These are phyloP conservation scores for Salix suchowensis DNA, from an alignment of 345 rosid genomes.

Conservation along the genomic window DNA sequence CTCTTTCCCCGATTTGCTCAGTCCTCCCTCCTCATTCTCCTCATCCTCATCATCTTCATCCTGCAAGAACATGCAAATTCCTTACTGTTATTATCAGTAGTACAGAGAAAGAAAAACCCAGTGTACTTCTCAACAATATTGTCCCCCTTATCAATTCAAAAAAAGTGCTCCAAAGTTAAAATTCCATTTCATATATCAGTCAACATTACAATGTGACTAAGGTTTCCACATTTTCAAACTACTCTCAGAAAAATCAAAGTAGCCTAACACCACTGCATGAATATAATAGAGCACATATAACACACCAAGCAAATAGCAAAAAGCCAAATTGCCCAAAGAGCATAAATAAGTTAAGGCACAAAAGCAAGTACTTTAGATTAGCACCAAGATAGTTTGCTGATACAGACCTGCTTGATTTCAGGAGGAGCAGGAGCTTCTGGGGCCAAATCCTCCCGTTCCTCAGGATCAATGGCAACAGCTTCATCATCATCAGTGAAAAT, in stretches of 20 bases:
- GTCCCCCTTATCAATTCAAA: neutral
- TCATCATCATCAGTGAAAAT: slow-evolving; percentile 98
- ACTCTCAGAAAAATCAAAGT: neutral
- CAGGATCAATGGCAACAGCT: slow-evolving; percentile 86
- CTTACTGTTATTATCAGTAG: neutral
- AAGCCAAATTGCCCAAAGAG: neutral
- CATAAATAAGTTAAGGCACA: neutral
- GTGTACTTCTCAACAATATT: neutral
- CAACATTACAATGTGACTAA: neutral
- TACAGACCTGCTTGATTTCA: slow-evolving; percentile 77
- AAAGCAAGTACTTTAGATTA: neutral
- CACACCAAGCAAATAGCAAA: neutral
- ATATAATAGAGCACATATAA: neutral
- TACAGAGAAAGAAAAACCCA: neutral
- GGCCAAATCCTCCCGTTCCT: slow-evolving; percentile 89
- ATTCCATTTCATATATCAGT: too few relatives aligned
- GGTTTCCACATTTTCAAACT: neutral
- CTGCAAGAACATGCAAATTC: slow-evolving; percentile 26
- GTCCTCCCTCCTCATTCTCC: slow-evolving; percentile 76
- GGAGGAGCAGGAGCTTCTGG: slow-evolving; percentile 97
- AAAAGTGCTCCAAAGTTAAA: too few relatives aligned
- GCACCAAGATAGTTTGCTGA: neutral
- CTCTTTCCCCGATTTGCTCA: slow-evolving; percentile 95
- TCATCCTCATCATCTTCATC: slow-evolving; percentile 91
- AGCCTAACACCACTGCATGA: neutral